phyloP scores from a whole-genome alignment of 768 basidiomycete genomes.

The Phlebiopsis flavidoalba region DNA sequence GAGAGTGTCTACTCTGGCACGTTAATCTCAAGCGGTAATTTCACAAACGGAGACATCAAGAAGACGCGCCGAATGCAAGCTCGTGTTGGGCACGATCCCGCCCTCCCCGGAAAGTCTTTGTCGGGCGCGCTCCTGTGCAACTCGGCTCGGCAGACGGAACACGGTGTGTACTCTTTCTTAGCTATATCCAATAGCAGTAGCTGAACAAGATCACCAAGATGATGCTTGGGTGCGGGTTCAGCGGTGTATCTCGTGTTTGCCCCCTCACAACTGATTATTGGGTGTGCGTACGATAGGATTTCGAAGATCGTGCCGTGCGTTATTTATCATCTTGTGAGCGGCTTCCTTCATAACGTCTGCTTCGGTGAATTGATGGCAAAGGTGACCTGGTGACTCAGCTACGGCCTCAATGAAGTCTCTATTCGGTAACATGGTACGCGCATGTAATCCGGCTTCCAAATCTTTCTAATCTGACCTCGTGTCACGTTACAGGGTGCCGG shows the following conservation, averaged over 20 bases:
- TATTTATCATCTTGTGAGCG: constrained; percentile 64
- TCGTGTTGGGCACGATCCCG: constrained; percentile 53
- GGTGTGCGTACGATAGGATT: constrained; percentile 55
- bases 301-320: constrained; percentile 52
- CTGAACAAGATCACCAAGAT: constrained; percentile 34
- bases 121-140: constrained; percentile 47
- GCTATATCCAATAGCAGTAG: background rate
- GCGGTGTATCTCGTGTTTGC: constrained; percentile 60
- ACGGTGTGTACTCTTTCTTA: constrained; percentile 33
- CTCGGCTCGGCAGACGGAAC: constrained; percentile 49
- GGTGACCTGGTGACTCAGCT: constrained; percentile 39
- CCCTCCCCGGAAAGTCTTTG: constrained; percentile 60
- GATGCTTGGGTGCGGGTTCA: constrained; percentile 68
- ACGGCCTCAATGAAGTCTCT: constrained; percentile 70
- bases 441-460: background rate
- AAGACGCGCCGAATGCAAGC: constrained; percentile 62
- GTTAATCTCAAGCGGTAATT: constrained; percentile 66
- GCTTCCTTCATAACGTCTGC: background rate
- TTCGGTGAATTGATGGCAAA: background rate
- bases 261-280: constrained; percentile 54
- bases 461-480: constrained; percentile 4
- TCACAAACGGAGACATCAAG: constrained; percentile 46
- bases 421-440: constrained; percentile 59
- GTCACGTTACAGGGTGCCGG: constrained; percentile 52
- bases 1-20: constrained; percentile 64